Base-by-base conservation (phyloP, 1,284 basidiomycete species). In the Puccinia polysora region DNA sequence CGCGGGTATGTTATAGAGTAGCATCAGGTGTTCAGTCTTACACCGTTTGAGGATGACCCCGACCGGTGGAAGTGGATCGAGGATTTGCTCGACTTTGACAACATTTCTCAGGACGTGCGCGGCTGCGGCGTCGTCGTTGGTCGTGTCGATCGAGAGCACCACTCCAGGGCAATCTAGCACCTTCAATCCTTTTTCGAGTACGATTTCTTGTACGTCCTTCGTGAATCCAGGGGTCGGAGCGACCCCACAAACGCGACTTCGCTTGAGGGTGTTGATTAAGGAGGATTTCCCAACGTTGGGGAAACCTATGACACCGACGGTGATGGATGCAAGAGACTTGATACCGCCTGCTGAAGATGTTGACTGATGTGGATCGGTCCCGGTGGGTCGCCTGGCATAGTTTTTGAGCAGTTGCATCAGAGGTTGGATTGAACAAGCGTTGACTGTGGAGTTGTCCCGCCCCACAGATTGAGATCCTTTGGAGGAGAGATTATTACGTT, bases 221-320 rank as follows among this genome's bases (percentile, higher is more conserved):
- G 95, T 98, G 79, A 93, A 91, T 2, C 95, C 95, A 0, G 95
- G 89, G 76, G 93, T 93, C 2, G 92, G 89, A 5, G 93, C 94
- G n/a, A 97, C 92, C 2, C 88, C 87, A 77, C 95, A 94, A 20
- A 90, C 91, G 81, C 92, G 90, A 71, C 86, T 87, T 52, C 94
- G 83, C 81, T 96, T 95, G 67, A 98, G 82, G 64, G 90, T 91
- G 81, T 98, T 98, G 82, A 98, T 97, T 73, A 98, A 80, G 76
- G 88, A 91, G 73, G 90, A 93, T 82, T 98, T 98, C 10, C 95
- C 95, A 68, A 97, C 95, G 81, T 98, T 98, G 2, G 95, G 95
- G 78, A 94, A 95, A 0, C 95, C 95, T 36, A 97, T 91, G 25
- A 97, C 89, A 18, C 95, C 95, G 67, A 97, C 87, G 0, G 92